phyloP scores from a whole-genome alignment of 129 eudicot genomes.

The Tagetes erecta region DNA sequence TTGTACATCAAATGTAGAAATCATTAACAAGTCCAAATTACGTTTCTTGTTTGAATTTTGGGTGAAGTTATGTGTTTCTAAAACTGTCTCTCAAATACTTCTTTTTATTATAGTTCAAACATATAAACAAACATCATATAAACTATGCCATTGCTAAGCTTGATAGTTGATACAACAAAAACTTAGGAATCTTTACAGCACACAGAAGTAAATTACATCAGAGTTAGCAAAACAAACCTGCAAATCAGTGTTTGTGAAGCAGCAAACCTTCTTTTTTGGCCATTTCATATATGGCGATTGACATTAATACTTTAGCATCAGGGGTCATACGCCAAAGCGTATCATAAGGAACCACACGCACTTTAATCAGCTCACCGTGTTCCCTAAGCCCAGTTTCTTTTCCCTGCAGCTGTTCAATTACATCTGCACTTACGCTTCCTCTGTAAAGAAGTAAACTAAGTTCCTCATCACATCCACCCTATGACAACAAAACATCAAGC shows the following conservation, averaged over 20 bases:
- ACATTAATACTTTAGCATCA: conserved; percentile 92
- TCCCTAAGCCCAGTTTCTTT: conserved; percentile 88
- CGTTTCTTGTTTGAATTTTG: no score
- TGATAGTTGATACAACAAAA: neutral
- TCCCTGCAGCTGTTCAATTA: conserved; percentile 75
- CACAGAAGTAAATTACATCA: neutral
- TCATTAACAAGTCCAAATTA: no score
- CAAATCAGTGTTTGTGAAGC: conserved; percentile 31
- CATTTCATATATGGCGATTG: conserved; percentile 94
- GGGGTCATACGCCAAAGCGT: conserved; percentile 82
- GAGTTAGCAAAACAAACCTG: neutral
- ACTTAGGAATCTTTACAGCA: neutral
- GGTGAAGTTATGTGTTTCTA: no score
- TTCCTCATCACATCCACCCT: conserved; percentile 99
- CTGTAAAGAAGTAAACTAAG: conserved; percentile 80
- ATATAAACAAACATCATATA: no score
- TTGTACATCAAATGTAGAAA: no score
- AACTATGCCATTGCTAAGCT: neutral
- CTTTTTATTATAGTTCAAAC: no score
- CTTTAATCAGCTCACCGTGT: conserved; percentile 87
- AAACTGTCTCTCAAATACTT: no score
- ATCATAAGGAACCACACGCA: conserved; percentile 78
- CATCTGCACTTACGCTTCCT: conserved; percentile 62
- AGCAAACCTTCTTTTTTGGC: conserved; percentile 76
- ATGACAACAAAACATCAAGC: neutral